Percentiles rank a stretch among this genome's conserved stretches.
phyloP scores from a whole-genome alignment of 352 stramenopile species.

The Stephanocyclus meneghinianus region DNA sequence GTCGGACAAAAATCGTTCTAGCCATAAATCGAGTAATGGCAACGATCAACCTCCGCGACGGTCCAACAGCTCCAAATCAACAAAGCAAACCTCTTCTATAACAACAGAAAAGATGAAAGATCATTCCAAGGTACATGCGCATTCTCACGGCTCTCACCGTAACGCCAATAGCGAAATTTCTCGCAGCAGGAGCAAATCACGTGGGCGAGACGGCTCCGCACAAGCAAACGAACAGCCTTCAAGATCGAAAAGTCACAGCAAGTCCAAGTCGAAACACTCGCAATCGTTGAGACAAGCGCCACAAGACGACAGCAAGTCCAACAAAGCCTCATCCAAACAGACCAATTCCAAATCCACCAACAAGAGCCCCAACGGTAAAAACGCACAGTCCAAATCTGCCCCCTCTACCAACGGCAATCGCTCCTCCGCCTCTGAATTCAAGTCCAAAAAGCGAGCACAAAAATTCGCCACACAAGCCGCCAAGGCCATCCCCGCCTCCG shows the following conservation, averaged over 20 bases:
- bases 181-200: constrained; percentile 17
- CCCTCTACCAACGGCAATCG: neutral
- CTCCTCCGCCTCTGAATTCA: constrained; percentile 7
- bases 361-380: neutral
- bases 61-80: neutral
- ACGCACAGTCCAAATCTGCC: neutral
- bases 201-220: neutral
- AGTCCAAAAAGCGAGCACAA: constrained; percentile 25
- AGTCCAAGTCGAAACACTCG: constrained; percentile 14
- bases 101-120: constrained; percentile 12
- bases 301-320: constrained; percentile 4
- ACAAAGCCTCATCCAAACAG: neutral
- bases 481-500: constrained; percentile 26
- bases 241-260: constrained; percentile 14
- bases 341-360: neutral
- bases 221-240: neutral
- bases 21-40: neutral
- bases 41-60: neutral
- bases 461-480: constrained; percentile 27
- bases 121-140: constrained; percentile 7
- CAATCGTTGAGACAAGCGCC: neutral
- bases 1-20: constrained; percentile 9
- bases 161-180: neutral
- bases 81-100: neutral
- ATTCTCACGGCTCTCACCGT: neutral